Conservation (phyloP, 371 early-diverging fungal species). For the Mucor sp. region DNA sequence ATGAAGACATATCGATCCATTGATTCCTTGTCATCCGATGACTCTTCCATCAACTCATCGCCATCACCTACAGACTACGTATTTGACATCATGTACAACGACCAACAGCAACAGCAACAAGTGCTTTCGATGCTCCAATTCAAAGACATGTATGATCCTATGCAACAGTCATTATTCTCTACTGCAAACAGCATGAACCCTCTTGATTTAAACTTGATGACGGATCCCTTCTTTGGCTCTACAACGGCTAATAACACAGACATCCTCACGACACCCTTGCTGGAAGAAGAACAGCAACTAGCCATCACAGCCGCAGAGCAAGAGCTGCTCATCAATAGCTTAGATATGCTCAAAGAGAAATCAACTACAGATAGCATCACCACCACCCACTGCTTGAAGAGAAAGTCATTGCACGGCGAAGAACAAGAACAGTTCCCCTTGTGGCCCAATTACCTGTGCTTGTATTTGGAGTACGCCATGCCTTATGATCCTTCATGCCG, state of each 20-base stretch:
- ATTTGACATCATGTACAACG: slow-evolving; percentile 49
- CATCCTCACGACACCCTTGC: background rate
- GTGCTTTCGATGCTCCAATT: slow-evolving; percentile 24
- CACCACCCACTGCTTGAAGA: background rate
- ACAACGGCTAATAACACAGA: background rate
- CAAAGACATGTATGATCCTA: slow-evolving; percentile 31
- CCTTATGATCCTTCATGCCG: slow-evolving; percentile 40
- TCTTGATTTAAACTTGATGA: background rate
- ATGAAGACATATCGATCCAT: slow-evolving; percentile 23
- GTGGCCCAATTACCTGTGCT: slow-evolving; percentile 54
- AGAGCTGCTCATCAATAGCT: background rate
- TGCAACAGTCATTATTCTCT: slow-evolving; percentile 22
- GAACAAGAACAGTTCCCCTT: slow-evolving; percentile 6
- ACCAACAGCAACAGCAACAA: slow-evolving; percentile 23
- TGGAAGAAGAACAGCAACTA: background rate
- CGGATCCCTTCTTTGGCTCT: slow-evolving; percentile 18
- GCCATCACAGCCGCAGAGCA: background rate
- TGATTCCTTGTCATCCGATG: slow-evolving; percentile 44
- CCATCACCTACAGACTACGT: slow-evolving; percentile 51
- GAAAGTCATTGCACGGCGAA: background rate
- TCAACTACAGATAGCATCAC: background rate
- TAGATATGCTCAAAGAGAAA: background rate
- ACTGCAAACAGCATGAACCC: background rate
- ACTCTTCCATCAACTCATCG: slow-evolving; percentile 51
- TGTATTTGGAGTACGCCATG: slow-evolving; percentile 44